A percentile compares a stretch with the other conserved stretches of the same genome.
Conservation (phyloP, 345 rosid species). For the Bruguiera parviflora region DNA sequence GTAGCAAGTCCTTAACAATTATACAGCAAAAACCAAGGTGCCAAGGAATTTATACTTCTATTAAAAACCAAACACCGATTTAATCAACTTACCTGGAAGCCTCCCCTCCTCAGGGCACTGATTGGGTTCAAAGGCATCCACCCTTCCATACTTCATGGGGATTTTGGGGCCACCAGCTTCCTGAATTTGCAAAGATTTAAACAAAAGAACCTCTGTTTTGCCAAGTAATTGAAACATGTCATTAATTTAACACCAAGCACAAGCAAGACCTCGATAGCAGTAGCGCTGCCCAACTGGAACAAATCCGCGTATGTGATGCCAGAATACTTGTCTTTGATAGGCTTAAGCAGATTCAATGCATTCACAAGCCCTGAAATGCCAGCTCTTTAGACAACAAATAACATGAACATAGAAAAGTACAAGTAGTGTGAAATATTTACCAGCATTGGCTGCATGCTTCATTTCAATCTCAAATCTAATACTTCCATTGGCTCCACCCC, state of each 20-base stretch:
- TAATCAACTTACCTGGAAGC: slow-evolving; percentile 74
- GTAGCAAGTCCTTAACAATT: neutral
- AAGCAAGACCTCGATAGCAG: slow-evolving; percentile 76
- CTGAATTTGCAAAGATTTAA: slow-evolving; percentile 35
- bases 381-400: slow-evolving; percentile 17
- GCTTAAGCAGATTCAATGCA: slow-evolving; percentile 72
- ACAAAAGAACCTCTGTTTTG: slow-evolving; percentile 18
- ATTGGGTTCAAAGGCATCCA: slow-evolving; percentile 65
- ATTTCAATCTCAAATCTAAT: slow-evolving; percentile 88
- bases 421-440: slow-evolving; percentile 33
- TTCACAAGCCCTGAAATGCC: slow-evolving; percentile 65
- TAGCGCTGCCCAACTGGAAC: slow-evolving; percentile 92
- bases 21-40: neutral
- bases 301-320: slow-evolving; percentile 81
- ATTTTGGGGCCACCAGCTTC: slow-evolving; percentile 93
- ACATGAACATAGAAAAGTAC: neutral
- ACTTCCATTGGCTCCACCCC: slow-evolving; percentile 96
- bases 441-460: slow-evolving; percentile 94
- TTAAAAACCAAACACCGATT: neutral
- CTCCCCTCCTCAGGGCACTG: slow-evolving; percentile 98
- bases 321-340: slow-evolving; percentile 82
- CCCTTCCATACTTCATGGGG: slow-evolving; percentile 94
- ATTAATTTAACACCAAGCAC: slow-evolving; percentile 7
- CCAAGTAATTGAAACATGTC: neutral
- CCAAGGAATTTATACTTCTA: neutral